Conservation (phyloP, 2,329 filamentous ascomycete genomes). For the Graphilbum fragrans region DNA sequence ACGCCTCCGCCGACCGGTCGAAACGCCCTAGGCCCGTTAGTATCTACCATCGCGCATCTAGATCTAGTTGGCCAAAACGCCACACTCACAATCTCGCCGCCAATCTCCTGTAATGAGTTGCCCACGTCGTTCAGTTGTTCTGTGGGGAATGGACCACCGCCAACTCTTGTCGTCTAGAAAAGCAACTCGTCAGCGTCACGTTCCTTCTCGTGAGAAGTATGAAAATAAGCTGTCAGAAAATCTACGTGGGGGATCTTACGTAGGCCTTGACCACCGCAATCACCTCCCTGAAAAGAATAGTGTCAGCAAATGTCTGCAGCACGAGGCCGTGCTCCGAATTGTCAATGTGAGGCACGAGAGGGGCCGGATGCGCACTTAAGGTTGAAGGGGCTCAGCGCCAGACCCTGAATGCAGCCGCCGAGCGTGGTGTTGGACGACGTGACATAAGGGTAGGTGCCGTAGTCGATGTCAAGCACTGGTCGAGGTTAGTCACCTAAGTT, state of each 20-base stretch:
- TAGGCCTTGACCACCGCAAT: slow-evolving; percentile 57
- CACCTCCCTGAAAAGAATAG: slow-evolving; percentile 28
- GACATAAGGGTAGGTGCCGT: slow-evolving; percentile 47
- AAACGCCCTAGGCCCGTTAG: slow-evolving; percentile 14
- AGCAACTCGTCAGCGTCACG: background rate
- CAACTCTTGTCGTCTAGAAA: slow-evolving; percentile 45
- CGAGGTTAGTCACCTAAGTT: background rate
- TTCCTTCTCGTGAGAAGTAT: background rate
- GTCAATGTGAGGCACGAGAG: too few relatives aligned
- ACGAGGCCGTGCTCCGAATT: too few relatives aligned
- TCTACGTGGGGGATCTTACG: too few relatives aligned
- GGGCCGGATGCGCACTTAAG: slow-evolving; percentile 3
- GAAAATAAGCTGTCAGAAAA: too few relatives aligned
- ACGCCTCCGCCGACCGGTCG: slow-evolving; percentile 45
- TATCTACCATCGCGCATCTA: background rate
- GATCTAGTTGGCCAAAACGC: background rate
- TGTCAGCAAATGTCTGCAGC: too few relatives aligned
- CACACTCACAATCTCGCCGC: slow-evolving; percentile 8
- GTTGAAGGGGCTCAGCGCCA: slow-evolving; percentile 8
- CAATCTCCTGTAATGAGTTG: slow-evolving; percentile 23
- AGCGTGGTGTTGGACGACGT: slow-evolving; percentile 46
- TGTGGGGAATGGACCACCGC: slow-evolving; percentile 48
- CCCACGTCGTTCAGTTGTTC: slow-evolving; percentile 32
- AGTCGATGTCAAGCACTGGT: slow-evolving; percentile 42
- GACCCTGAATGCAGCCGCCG: slow-evolving; percentile 32